These are phyloP conservation scores for Lipomyces orientalis DNA, from an alignment of 805 yeast species.

Conservation along the genomic window DNA sequence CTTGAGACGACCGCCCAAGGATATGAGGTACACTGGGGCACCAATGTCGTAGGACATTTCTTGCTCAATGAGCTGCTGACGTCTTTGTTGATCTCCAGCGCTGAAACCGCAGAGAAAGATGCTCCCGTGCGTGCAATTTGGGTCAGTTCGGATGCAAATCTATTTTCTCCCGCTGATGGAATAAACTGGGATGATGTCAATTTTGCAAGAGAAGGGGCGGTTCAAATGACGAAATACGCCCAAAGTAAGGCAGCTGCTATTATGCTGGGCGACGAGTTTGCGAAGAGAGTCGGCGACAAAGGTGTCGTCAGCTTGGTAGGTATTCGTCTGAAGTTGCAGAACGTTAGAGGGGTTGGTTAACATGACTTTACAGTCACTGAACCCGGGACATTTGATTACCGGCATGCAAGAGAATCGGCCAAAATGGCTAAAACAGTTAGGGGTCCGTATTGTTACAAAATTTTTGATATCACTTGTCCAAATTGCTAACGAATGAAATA, in stretches of 20 bases:
- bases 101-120: constrained; percentile 37
- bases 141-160: constrained; percentile 52
- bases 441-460: constrained; percentile 17
- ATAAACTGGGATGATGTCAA: constrained; percentile 48
- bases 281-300: constrained; percentile 11
- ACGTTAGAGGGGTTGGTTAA: neutral
- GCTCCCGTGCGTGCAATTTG: constrained; percentile 52
- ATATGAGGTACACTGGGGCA: constrained; percentile 54
- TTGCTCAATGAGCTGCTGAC: constrained; percentile 50
- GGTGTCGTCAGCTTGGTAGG: constrained; percentile 31
- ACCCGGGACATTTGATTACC: constrained; percentile 34
- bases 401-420: constrained; percentile 37
- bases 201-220: constrained; percentile 32
- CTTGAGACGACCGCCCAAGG: constrained; percentile 51
- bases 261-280: constrained; percentile 27
- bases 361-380: constrained; percentile 18
- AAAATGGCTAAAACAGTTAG: constrained; percentile 29
- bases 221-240: constrained; percentile 45
- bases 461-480: neutral
- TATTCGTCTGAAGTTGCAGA: neutral
- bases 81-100: constrained; percentile 49
- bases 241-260: constrained; percentile 54
- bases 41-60: constrained; percentile 54
- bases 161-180: constrained; percentile 46
- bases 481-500: neutral